Base-by-base conservation (phyloP, 2,329 filamentous ascomycete genomes). In the Lachnellula willkommii region DNA sequence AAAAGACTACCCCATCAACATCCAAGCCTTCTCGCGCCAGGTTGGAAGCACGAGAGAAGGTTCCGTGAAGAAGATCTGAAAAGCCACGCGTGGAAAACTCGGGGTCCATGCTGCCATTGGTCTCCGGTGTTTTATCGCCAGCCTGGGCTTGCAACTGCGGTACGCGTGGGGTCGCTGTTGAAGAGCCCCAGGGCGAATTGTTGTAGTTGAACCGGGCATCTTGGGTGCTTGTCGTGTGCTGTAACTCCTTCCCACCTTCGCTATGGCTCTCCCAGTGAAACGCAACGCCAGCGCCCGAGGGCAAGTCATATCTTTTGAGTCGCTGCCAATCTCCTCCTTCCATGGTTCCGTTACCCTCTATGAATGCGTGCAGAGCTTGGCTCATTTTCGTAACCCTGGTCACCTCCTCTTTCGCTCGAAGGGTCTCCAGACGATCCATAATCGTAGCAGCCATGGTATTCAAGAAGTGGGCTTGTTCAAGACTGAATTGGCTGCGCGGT, bases 371-470 rank as follows among this genome's bases (percentile, higher is more conserved):
- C 12, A 83, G 66, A 0, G 79, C 79, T 22, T 76, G 73, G 51
- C 76, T 78, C 69, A 78, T 83, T 63, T 73, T 77, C 51, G 74
- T 80, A 42, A 73, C 79, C 61, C 74, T 76, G 60, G 72, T 76
- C 61, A 76, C 77, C 60, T 77, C 80, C 57, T 76, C 79, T 54
- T 70, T 76, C 56, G 72, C 78, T 62, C 76, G 74, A 48, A 73
- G 80, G 72, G 74, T 79, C 69, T 83, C 82, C 8, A 88, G 66
- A 56, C 87, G 83, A 39, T 82, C 77, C 72, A 84, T 82, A 3
- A 83, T 73, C 2, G 81, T 78, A 28, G 71, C 72, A 1, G 78
- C 72, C 68, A 86, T 74, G 28, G 80, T 80, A 45, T 78, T 77
- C 65, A 88, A 71, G 49, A 82, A 83, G n/a, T 75, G 73, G 2